Base-by-base conservation (phyloP, 2,329 filamentous ascomycete genomes). In the Xylariaceae sp. region DNA sequence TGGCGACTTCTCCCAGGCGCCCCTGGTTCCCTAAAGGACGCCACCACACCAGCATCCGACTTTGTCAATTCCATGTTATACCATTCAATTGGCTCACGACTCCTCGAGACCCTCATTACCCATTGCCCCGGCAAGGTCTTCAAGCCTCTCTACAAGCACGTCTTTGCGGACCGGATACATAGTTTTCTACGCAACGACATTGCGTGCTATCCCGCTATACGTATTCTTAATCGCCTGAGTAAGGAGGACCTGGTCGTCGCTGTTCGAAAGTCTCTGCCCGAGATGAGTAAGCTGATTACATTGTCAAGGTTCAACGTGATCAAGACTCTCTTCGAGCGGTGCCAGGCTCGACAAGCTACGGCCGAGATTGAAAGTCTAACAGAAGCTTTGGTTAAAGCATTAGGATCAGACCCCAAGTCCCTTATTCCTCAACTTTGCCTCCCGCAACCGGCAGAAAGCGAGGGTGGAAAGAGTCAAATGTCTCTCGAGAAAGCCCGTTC, bases 51-150 rank as follows among this genome's bases (percentile, higher is more conserved):
- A 47, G 89, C 90, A 3, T 82, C 85, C 10, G 79, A 82, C 16
- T 96, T 98, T 70, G 83, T 98, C 70, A 92, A 90, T 67, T 87
- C 89, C 53, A 84, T 98, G 70, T 80, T 97, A 21, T 98, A 97
- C 73, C 92, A 98, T 69, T 82, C 89, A 1, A 88, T 98, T 49
- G 95, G 95, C 16, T 97, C 93, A 2, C 88, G 93, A 44, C 80
- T 99, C 1, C 81, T 98, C 20, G 95, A 99, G 75, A 91, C 88
- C 0, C 88, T 99, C 60, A 84, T 97, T 61, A 83, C 87, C 21
- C 83, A 89, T 69, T 86, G 88, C 16, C 92, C 95, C 0, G 92
- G 90, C 43, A 96, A 95, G 74, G 76, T 92, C 32, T 99, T 98
- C 83, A 97, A 96, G 74, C 84, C 86, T 14, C 81, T 99, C 5